Conservation (phyloP, 768 basidiomycete genomes). For the Boletellus ananiceps region DNA sequence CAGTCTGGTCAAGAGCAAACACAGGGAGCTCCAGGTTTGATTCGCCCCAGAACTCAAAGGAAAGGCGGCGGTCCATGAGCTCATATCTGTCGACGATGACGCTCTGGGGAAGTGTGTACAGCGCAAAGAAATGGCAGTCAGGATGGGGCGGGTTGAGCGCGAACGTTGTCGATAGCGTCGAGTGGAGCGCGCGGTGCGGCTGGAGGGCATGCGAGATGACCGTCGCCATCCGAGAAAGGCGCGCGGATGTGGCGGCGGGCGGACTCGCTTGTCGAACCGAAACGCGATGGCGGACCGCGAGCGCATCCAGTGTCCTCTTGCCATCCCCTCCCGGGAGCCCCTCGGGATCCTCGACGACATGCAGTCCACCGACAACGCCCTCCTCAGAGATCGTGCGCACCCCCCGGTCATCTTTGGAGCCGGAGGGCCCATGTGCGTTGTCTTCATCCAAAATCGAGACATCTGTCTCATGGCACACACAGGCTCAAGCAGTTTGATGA, state of each 20-base stretch:
- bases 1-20: constrained; percentile 28
- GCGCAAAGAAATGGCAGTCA: constrained; percentile 29
- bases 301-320: constrained; percentile 10
- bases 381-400: constrained; percentile 12
- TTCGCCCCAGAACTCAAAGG: constrained; percentile 35
- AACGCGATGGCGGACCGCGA: constrained; percentile 15
- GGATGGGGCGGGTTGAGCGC: constrained; percentile 7
- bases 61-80: constrained; percentile 30
- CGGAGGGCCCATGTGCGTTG: constrained; percentile 65
- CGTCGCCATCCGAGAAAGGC: constrained; percentile 1
- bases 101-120: constrained; percentile 35
- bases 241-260: background rate
- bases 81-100: constrained; percentile 46
- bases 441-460: background rate
- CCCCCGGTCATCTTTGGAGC: constrained; percentile 67
- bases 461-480: constrained; percentile 4
- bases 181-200: constrained; percentile 28
- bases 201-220: constrained; percentile 18
- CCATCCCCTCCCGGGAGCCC: constrained; percentile 4
- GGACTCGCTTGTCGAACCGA: background rate
- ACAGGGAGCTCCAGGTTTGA: constrained; percentile 43
- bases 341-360: constrained; percentile 26
- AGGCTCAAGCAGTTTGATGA: constrained; percentile 82
- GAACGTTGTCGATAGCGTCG: constrained; percentile 26
- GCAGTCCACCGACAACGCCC: constrained; percentile 15